Percentiles rank a stretch among this genome's conserved stretches.
phyloP scores from a whole-genome alignment of 768 basidiomycete species.

The Tulasnella sp. region DNA sequence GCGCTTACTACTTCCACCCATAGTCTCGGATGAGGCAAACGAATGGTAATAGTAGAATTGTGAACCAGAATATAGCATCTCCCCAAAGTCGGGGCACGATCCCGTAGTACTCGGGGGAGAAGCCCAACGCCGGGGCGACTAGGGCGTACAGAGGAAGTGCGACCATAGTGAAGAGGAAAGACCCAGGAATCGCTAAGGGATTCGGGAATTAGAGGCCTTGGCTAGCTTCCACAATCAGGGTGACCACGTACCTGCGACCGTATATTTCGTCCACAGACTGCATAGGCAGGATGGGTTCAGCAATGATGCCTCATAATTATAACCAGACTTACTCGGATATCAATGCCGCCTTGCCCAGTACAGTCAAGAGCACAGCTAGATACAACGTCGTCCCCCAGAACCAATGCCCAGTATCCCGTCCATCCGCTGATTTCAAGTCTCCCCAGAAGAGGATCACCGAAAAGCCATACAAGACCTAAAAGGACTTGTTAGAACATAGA shows the following conservation, averaged over 20 bases:
- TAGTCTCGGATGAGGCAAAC: conserved; percentile 83
- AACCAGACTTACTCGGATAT: conserved; percentile 80
- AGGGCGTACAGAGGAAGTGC: conserved; percentile 86
- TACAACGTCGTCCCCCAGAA: conserved; percentile 98
- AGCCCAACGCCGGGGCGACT: conserved; percentile 74
- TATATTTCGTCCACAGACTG: conserved; percentile 99
- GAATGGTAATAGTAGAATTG: conserved; percentile 71
- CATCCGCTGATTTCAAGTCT: conserved; percentile 69
- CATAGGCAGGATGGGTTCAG: conserved; percentile 11
- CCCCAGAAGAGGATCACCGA: conserved; percentile 89
- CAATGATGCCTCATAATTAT: neutral
- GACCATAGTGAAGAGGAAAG: conserved; percentile 92
- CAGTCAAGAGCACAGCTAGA: conserved; percentile 83
- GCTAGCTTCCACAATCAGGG: neutral
- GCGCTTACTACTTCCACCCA: conserved; percentile 90
- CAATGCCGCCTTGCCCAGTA: conserved; percentile 92
- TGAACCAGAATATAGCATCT: conserved; percentile 80
- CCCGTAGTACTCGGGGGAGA: conserved; percentile 83
- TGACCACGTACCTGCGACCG: conserved; percentile 60
- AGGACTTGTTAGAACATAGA: neutral
- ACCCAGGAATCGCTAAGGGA: conserved; percentile 79
- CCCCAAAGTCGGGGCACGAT: conserved; percentile 88
- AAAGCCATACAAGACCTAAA: conserved; percentile 75
- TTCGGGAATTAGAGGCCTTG: no score
- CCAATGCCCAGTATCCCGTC: conserved; percentile 89